Conservation (phyloP, 352 stramenopile genomes). For the Phytophthora sp. region DNA sequence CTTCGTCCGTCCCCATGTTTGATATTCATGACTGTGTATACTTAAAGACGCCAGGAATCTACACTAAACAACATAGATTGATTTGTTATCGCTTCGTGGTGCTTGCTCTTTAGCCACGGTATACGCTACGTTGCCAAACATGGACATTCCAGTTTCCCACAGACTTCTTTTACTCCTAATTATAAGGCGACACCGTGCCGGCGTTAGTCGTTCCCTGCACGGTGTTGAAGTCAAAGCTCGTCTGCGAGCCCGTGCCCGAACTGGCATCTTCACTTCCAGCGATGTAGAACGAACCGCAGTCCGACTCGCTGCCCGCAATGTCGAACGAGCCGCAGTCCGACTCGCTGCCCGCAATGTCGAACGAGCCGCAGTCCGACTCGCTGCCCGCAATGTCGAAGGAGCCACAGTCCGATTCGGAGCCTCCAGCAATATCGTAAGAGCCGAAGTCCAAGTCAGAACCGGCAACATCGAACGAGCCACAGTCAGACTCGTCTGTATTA, state of each 20-base stretch:
- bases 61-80: constrained; percentile 7
- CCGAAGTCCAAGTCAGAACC: constrained; percentile 11
- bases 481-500: constrained; percentile 12
- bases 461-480: constrained; percentile 22
- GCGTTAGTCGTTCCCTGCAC: constrained; percentile 10
- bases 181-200: constrained; percentile 23
- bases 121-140: constrained; percentile 13
- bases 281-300: constrained; percentile 12
- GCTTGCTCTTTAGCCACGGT: constrained; percentile 3
- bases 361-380: constrained; percentile 20
- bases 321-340: constrained; percentile 21
- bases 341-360: constrained; percentile 15
- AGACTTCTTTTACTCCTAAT: constrained; percentile 10
- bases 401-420: constrained; percentile 19
- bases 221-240: constrained; percentile 23
- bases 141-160: background rate
- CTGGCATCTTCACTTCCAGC: background rate
- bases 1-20: no score
- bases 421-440: constrained; percentile 13
- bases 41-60: background rate
- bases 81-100: constrained; percentile 6
- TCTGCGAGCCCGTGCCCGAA: constrained; percentile 17
- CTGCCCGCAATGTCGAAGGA: constrained; percentile 11
- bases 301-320: constrained; percentile 2
- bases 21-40: no score